Conservation (phyloP, 805 yeast species). For the Geotrichum ghanense region DNA sequence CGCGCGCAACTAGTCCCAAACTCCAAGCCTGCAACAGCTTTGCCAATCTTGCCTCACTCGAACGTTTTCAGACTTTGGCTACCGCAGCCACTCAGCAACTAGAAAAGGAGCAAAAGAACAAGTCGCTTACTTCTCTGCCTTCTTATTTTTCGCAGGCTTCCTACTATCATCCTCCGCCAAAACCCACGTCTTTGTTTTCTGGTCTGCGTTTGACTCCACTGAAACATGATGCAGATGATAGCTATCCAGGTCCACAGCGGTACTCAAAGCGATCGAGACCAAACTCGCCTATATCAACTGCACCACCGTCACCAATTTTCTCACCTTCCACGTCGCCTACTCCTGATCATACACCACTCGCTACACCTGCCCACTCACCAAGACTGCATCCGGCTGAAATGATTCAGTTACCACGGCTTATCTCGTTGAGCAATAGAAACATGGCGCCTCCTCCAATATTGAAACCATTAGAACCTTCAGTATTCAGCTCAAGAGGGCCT, state of each 20-base stretch:
- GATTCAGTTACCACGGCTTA: neutral
- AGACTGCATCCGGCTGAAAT: slow-evolving; percentile 25
- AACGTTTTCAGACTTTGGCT: slow-evolving; percentile 28
- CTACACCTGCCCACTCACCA: slow-evolving; percentile 36
- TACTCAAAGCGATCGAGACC: slow-evolving; percentile 29
- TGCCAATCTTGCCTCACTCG: neutral
- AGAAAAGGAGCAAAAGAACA: slow-evolving; percentile 24
- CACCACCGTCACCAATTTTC: slow-evolving; percentile 32
- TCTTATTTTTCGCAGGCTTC: slow-evolving; percentile 10
- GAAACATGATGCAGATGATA: slow-evolving; percentile 17
- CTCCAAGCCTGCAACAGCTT: neutral
- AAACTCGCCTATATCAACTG: slow-evolving; percentile 31
- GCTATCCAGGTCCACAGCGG: slow-evolving; percentile 17
- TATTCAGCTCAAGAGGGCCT: neutral
- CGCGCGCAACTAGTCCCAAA: neutral
- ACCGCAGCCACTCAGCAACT: slow-evolving; percentile 35
- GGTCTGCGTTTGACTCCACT: slow-evolving; percentile 23
- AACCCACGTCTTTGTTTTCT: slow-evolving; percentile 10
- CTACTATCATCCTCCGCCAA: slow-evolving; percentile 13
- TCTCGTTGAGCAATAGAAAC: slow-evolving; percentile 8
- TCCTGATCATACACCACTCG: slow-evolving; percentile 33
- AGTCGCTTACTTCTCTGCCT: slow-evolving; percentile 4
- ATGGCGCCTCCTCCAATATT: slow-evolving; percentile 15
- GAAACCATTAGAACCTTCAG: slow-evolving; percentile 14
- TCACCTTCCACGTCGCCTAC: slow-evolving; percentile 29